A percentile compares a stretch with the other conserved stretches of the same genome.
Evolutionary conservation across 768 basidiomycete genomes (phyloP).

Genomic region (Galerina sulciceps): DNA sequence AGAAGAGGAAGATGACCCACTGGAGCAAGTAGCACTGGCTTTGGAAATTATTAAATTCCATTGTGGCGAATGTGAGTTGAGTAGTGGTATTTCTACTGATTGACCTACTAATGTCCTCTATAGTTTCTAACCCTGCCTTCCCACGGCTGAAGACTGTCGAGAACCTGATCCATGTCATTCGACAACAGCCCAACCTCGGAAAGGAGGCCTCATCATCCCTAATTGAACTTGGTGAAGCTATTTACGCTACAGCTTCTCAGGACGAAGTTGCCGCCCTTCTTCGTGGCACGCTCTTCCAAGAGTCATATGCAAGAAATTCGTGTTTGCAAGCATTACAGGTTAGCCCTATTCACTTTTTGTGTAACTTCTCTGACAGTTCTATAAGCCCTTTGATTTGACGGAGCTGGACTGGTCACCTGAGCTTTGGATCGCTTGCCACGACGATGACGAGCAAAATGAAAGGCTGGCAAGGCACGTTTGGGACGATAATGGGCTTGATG

Average conservation of each 20-base stretch:
- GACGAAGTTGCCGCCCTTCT: slow-evolving; percentile 73
- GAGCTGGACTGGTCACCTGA: slow-evolving; percentile 93
- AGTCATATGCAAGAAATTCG: slow-evolving; percentile 85
- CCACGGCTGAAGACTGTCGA: slow-evolving; percentile 75
- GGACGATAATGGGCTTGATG: slow-evolving; percentile 96
- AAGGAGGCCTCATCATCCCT: slow-evolving; percentile 86
- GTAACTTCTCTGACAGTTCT: slow-evolving; percentile 1
- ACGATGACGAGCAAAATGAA: slow-evolving; percentile 84
- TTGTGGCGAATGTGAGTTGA: slow-evolving; percentile 68
- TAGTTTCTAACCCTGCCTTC: slow-evolving; percentile 74
- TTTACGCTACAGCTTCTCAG: slow-evolving; percentile 62
- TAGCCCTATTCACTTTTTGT: background rate
- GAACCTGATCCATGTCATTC: slow-evolving; percentile 72
- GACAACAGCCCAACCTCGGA: slow-evolving; percentile 76
- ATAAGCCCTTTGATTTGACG: slow-evolving; percentile 89
- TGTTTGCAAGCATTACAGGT: slow-evolving; percentile 93
- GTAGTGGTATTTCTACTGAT: no score
- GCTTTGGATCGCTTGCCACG: slow-evolving; percentile 88
- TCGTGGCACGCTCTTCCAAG: slow-evolving; percentile 78
- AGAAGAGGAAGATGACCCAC: slow-evolving; percentile 70
- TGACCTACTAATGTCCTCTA: background rate
- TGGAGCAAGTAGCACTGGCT: slow-evolving; percentile 79
- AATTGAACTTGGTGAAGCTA: slow-evolving; percentile 80
- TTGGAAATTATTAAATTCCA: slow-evolving; percentile 75
- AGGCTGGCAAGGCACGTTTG: slow-evolving; percentile 80